Conservation (phyloP, 176 grass and related monocot species). For the Phyllostachys edulis region DNA sequence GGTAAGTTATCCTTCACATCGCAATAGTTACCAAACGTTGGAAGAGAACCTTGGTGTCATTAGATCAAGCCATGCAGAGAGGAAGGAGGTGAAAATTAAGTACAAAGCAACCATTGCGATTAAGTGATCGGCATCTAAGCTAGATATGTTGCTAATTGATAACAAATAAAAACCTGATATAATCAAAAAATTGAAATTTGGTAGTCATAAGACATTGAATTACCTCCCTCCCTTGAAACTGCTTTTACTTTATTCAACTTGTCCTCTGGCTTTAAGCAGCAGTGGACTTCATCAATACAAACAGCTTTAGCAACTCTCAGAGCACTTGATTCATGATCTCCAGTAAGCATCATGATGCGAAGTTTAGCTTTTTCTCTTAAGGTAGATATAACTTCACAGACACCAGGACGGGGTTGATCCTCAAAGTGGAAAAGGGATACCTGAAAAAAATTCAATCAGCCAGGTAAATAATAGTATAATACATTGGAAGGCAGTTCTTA, state of each 20-base stretch:
- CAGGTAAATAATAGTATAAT: conserved; percentile 11
- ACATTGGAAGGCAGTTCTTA: background rate
- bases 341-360: conserved; percentile 93
- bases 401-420: conserved; percentile 76
- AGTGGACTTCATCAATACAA: conserved; percentile 79
- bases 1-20: background rate
- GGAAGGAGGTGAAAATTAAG: background rate
- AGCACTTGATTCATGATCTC: conserved; percentile 96
- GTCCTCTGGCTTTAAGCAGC: conserved; percentile 87
- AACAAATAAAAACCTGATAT: background rate
- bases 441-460: conserved; percentile 34
- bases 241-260: conserved; percentile 94
- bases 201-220: background rate
- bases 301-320: conserved; percentile 86
- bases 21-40: background rate
- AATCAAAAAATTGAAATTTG: conserved; percentile 13
- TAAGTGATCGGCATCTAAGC: background rate
- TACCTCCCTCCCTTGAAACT: conserved; percentile 84
- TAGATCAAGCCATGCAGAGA: background rate
- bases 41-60: background rate
- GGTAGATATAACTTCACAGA: conserved; percentile 85
- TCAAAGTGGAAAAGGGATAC: conserved; percentile 98
- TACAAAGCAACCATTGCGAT: background rate
- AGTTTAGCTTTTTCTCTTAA: conserved; percentile 82
- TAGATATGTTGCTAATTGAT: conserved; percentile 2